Percentiles rank a stretch among this genome's conserved stretches.
These are phyloP conservation scores for Ampelocalamus luodianensis DNA, from an alignment of 176 grass and related monocot species.

Conservation along the genomic window DNA sequence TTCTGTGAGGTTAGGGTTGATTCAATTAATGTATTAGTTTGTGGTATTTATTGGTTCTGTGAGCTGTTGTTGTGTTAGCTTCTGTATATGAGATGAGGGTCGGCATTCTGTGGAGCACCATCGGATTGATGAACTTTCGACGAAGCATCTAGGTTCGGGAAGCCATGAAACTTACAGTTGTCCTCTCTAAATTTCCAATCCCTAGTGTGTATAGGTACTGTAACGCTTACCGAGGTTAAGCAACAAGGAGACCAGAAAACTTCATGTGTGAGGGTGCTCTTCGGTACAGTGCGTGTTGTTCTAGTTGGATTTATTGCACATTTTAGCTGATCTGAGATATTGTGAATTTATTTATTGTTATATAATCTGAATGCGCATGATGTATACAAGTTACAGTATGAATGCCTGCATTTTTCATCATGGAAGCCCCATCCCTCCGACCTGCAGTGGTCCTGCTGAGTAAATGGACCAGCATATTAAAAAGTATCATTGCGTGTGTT, in stretches of 20 bases:
- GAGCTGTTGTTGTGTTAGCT: constrained; percentile 46
- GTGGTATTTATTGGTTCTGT: constrained; percentile 51
- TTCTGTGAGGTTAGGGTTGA: constrained; percentile 33
- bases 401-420: not conserved
- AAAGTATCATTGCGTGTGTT: not conserved
- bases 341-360: not conserved
- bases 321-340: constrained; percentile 25
- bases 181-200: constrained; percentile 40
- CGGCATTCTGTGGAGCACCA: constrained; percentile 39
- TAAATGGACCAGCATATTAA: not conserved
- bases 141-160: constrained; percentile 33
- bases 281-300: constrained; percentile 22
- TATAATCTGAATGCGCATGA: not conserved
- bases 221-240: constrained; percentile 47
- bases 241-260: constrained; percentile 36
- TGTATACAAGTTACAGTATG: not conserved
- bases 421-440: not conserved
- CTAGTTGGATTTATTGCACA: constrained; percentile 38
- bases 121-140: constrained; percentile 12
- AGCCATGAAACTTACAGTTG: constrained; percentile 34
- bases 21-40: constrained; percentile 52
- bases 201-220: constrained; percentile 55
- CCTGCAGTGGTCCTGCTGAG: not conserved
- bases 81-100: constrained; percentile 55
- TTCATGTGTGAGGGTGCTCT: constrained; percentile 22